Evolutionary conservation across 257 asterid genomes (phyloP), one percentile per base, ranked within the genome.

Genomic region (Datura wrightii): DNA sequence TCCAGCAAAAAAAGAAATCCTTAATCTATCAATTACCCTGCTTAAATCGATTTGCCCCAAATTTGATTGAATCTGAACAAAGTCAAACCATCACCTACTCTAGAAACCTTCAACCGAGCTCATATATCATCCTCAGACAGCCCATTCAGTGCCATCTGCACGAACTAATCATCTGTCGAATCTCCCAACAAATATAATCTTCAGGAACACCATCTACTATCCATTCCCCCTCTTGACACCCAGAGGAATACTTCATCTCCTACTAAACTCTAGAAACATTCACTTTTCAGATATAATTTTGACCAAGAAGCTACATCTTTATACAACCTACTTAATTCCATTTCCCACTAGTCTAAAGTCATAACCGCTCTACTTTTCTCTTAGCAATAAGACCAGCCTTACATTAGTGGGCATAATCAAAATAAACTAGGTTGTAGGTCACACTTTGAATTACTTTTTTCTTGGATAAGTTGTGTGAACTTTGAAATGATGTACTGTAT

Each of bases 191-290:
- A 66, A 66, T 66, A 15, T 66, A 24, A 66, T 66, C 76, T 66
- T 66, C 76, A 66, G 1, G 48, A 66, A 36, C 48, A 66, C 76
- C 48, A 37, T 37, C 50, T 66, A 14, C 50, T 37, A 66, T 65
- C 19, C 36, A 46, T 65, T 66, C 11, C 24, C 76, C 24, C 50
- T 66, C 48, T 66, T 37, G 24, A 66, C 76, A 66, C 76, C 76
- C 24, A 36, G 24, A 1, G 1, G 36, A 36, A 37, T 66, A 37
- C 48, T 36, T 36, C 74, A 65, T 65, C 46, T 65, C 46, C 74
- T 65, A 65, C 74, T 36, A 65, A 65, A 36, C 74, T 65, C 74
- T 34, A 65, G 74, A 65, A 65, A 65, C 46, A 65, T 65, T 65
- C 74, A 65, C 39, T 19, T 65, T 36, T 65, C 46, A 63, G 44